Percentiles rank a stretch among this genome's conserved stretches.
phyloP scores from a whole-genome alignment of 805 yeast species.

The Debaryomyces castellii region DNA sequence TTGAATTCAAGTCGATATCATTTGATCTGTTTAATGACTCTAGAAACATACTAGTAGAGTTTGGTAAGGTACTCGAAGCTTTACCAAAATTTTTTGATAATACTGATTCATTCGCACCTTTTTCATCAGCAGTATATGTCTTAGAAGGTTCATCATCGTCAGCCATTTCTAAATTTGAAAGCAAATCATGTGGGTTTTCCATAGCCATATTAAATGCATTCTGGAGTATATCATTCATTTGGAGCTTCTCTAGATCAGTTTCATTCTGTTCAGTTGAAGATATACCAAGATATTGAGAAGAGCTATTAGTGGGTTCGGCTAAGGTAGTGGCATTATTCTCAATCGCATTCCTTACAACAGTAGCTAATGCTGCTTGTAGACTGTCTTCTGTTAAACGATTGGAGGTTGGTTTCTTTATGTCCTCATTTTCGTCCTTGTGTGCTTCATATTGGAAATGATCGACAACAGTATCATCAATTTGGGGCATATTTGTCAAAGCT shows the following conservation, averaged over 20 bases:
- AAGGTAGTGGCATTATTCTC: conserved; percentile 6
- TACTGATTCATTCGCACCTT: neutral
- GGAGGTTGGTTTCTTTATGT: neutral
- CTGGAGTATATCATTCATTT: conserved; percentile 69
- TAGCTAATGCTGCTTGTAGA: conserved; percentile 53
- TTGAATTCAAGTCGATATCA: conserved; percentile 10
- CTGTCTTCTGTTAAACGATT: conserved; percentile 4
- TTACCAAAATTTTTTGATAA: neutral
- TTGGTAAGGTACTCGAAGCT: conserved; percentile 7
- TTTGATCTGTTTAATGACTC: conserved; percentile 14
- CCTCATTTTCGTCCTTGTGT: conserved; percentile 18
- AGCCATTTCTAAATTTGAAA: conserved; percentile 31
- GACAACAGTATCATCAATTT: conserved; percentile 33
- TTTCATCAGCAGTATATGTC: conserved; percentile 3
- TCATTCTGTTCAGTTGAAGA: conserved; percentile 16
- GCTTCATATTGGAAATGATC: conserved; percentile 38
- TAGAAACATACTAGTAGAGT: conserved; percentile 13
- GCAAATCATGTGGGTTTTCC: conserved; percentile 54
- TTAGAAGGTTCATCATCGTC: conserved; percentile 16
- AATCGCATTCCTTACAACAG: conserved; percentile 52
- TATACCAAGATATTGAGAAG: neutral
- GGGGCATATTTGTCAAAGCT: conserved; percentile 23
- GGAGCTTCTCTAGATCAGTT: conserved; percentile 53
- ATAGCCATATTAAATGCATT: conserved; percentile 77
- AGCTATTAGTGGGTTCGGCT: neutral